Conservation (phyloP, 2,329 filamentous ascomycete species). For the Colletotrichum incanum region DNA sequence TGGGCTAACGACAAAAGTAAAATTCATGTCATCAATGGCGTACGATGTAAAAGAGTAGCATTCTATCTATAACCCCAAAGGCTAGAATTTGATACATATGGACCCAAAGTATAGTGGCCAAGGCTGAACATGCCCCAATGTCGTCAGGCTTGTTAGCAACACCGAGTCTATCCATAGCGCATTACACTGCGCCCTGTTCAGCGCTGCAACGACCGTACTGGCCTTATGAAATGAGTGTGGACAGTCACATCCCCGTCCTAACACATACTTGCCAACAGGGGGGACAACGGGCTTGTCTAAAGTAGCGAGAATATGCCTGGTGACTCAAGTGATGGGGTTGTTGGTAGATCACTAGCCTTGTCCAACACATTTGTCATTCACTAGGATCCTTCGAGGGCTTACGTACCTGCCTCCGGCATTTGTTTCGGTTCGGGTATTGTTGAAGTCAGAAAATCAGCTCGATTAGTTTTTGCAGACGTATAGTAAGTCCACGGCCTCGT, state of each 20-base stretch:
- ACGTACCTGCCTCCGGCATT: too few relatives aligned
- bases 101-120: neutral
- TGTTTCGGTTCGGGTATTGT: neutral
- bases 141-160: neutral
- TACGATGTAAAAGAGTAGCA: neutral
- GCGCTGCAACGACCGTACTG: neutral
- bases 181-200: neutral
- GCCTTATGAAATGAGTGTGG: neutral
- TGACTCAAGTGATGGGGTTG: neutral
- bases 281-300: neutral
- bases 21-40: too few relatives aligned
- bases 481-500: neutral
- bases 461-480: neutral
- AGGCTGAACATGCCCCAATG: neutral
- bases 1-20: neutral
- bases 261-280: neutral
- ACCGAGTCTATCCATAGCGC: neutral
- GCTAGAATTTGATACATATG: neutral
- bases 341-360: neutral
- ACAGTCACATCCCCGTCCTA: neutral
- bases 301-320: neutral
- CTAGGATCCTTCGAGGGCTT: too few relatives aligned
- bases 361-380: too few relatives aligned
- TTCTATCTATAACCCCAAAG: neutral
- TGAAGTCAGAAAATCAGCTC: neutral